phyloP scores from a whole-genome alignment of 2,329 filamentous ascomycete species.

The Epicoccum sorghinum region DNA sequence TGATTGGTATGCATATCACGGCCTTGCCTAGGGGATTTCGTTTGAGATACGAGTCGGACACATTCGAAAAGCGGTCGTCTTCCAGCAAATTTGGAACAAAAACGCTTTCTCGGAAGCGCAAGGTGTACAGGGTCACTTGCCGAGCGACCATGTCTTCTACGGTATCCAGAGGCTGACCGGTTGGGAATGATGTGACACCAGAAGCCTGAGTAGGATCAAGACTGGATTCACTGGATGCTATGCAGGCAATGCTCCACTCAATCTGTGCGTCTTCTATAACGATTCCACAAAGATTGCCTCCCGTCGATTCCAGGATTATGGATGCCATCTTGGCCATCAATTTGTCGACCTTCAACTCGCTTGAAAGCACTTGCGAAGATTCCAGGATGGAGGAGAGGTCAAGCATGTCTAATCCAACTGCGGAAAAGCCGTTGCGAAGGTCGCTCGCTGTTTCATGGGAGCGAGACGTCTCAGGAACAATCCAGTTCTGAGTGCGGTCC shows the following conservation, averaged over 20 bases:
- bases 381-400: constrained; percentile 79
- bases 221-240: constrained; percentile 68
- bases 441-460: constrained; percentile 54
- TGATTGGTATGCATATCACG: constrained; percentile 80
- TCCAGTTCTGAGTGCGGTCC: constrained; percentile 57
- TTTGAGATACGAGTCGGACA: constrained; percentile 70
- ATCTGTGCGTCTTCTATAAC: constrained; percentile 71
- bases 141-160: constrained; percentile 72
- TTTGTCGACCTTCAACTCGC: constrained; percentile 75
- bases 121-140: constrained; percentile 77
- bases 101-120: constrained; percentile 76
- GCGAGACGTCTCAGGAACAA: constrained; percentile 53
- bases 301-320: constrained; percentile 79
- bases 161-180: constrained; percentile 67
- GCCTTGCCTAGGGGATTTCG: constrained; percentile 73
- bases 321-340: constrained; percentile 81
- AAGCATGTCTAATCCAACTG: constrained; percentile 75
- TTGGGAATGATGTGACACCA: constrained; percentile 70
- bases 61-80: constrained; percentile 80
- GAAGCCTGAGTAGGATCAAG: constrained; percentile 25
- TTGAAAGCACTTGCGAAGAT: constrained; percentile 80
- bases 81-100: constrained; percentile 75
- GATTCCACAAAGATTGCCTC: constrained; percentile 75
- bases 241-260: constrained; percentile 74
- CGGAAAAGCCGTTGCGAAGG: constrained; percentile 68